Evolutionary conservation across 169 alveolate species (phyloP), one percentile per base, ranked within the genome.

Genomic region (Cystoisospora suis): DNA sequence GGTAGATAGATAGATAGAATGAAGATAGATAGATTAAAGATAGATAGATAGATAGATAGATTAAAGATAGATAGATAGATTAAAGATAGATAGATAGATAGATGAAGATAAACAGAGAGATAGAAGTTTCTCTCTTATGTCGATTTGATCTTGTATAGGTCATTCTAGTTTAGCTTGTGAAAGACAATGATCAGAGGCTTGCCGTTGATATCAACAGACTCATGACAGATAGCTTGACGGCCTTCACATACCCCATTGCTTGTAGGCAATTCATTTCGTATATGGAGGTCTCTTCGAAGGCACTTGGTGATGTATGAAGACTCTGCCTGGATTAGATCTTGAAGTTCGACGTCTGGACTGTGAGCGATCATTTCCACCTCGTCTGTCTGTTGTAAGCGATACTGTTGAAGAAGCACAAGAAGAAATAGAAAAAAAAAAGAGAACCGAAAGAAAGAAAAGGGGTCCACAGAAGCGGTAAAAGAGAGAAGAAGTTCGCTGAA

Each of bases 181-280:
- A 87, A 53, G 65, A 69, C 58, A 20, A 87, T 40, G 12, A 80
- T 87, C 27, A 87, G 87, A 47, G 91, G 91, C 23, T 81, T 23
- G 17, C 49, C 86, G 0, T 59, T 79, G 38, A 87, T 80, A 49
- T 81, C 65, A n/a, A 65, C 32, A 9, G 79, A 40, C n/a, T 87
- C 87, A 23, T 47, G 58, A 65, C 29, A 32, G 20, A 70, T 0
- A 0, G 56, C 44, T 32, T 46, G 23, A 2, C 9, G 59, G 20
- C 45, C 40, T 32, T 45, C 45, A 20, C 5, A n/a, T 2, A 9
- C 34, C 59, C 72, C 65, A 5, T 72, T 58, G 53, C 36, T 56
- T 34, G 36, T 29, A 20, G 27, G 47, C 53, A 38, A 5, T 5
- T 29, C 27, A 5, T 5, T 38, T 38, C 23, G 75, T 20, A 61